Conservation (phyloP, 139 green algal genomes). For the Choricystis sp. region DNA sequence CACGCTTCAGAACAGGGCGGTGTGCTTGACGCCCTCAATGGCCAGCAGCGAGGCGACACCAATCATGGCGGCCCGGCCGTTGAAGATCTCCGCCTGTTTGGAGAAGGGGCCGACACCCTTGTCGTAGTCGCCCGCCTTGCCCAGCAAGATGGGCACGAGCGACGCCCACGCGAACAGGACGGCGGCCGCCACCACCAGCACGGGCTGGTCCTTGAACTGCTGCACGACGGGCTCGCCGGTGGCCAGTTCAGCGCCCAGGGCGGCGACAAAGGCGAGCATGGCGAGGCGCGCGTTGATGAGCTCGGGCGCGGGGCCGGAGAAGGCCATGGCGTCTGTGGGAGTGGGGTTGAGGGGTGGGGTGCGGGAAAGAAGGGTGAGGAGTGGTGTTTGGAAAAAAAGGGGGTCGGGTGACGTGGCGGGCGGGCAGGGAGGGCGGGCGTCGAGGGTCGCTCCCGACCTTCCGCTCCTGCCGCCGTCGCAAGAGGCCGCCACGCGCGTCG, state of each 20-base stretch:
- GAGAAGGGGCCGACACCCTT: slow-evolving; percentile 19
- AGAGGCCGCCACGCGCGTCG: no score
- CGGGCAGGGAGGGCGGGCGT: no score
- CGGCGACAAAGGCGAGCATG: slow-evolving; percentile 49
- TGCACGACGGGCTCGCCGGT: slow-evolving; percentile 23
- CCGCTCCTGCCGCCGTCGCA: no score
- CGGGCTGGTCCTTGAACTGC: slow-evolving; percentile 17
- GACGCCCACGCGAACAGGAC: slow-evolving; percentile 10
- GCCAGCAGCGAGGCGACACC: slow-evolving; percentile 7
- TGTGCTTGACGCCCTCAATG: slow-evolving; percentile 6
- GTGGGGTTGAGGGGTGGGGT: not conserved
- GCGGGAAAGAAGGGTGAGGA: not conserved
- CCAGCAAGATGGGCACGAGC: slow-evolving; percentile 25
- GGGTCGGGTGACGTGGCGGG: no score
- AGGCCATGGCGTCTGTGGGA: slow-evolving; percentile 8
- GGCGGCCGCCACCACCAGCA: not conserved
- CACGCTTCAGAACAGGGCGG: slow-evolving; percentile 11
- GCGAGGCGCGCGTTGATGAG: slow-evolving; percentile 37
- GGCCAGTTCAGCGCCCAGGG: slow-evolving; percentile 33
- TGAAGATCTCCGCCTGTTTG: slow-evolving; percentile 13
- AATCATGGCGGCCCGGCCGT: slow-evolving; percentile 15
- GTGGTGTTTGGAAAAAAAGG: no score
- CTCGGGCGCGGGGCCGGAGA: slow-evolving; percentile 17
- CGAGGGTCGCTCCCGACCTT: no score
- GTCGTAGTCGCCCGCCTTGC: not conserved